Base-by-base conservation (phyloP, 1,284 basidiomycete species). In the Cryptococcus sp. region DNA sequence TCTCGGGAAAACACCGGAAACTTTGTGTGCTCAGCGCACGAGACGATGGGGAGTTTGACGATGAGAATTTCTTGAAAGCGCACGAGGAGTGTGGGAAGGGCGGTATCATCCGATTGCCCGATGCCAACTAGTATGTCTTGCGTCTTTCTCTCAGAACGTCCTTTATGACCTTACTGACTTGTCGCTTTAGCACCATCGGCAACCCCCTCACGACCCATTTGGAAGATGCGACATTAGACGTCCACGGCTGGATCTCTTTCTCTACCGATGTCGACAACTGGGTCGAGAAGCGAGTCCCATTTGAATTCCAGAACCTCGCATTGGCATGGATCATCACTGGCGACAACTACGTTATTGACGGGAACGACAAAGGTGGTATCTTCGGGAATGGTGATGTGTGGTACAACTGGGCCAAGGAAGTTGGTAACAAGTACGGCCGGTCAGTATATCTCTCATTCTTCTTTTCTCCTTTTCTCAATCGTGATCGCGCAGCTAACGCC, bases 261-360 rank as follows among this genome's bases (percentile, higher is more conserved):
- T 71, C 81, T 10, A 82, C 84, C 6, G 80, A 87, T 67, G 79
- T 86, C 31, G 71, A 84, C n/a, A 85, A 82, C 65, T 88, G 86
- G 86, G 77, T 87, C 53, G 73, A 86, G 54, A 73, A 85, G 69
- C 81, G 83, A 7, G 84, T 86, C 22, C 50, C 47, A 35, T 85
- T 85, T 73, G 85, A 86, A 56, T 61, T 65, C 57, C 67, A 85
- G 81, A 83, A 80, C 64, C 86, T 87, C 77, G 83, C 85, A 3
- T 85, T 86, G 16, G 87, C 85, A 82, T 87, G 87, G 67, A 83
- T 87, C 55, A 76, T 87, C 46, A 84, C 83, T 1, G 86, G 86
- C 1, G 70, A 76, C 35, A 80, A 87, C 76, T 87, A 87, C 65
- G 78, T 80, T 17, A 80, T 87, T 61, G 83, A 87, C 66, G 86